These are phyloP conservation scores for Gossypium arboreum DNA, from an alignment of 345 rosid species.

Conservation along the genomic window DNA sequence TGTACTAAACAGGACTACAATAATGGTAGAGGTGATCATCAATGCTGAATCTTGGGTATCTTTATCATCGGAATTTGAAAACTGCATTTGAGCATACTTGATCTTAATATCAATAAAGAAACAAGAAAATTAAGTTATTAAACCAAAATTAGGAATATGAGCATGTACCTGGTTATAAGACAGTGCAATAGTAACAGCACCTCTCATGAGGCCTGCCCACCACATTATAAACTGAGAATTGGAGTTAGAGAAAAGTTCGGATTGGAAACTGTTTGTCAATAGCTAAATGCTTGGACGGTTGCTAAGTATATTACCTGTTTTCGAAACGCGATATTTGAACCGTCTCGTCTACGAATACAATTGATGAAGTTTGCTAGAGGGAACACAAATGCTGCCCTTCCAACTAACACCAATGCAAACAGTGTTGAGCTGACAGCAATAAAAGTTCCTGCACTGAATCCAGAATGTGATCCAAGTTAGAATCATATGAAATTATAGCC, in stretches of 20 bases:
- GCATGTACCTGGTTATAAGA: conserved; percentile 46
- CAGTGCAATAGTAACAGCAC: conserved; percentile 69
- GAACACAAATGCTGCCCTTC: conserved; percentile 64
- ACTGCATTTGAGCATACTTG: conserved; percentile 34
- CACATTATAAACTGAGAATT: conserved; percentile 58
- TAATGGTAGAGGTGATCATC: conserved; percentile 55
- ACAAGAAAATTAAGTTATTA: neutral
- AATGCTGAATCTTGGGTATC: conserved; percentile 31
- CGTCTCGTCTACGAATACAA: conserved; percentile 24
- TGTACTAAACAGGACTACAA: conserved; percentile 68
- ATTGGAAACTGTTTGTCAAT: neutral
- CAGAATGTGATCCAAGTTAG: conserved; percentile 19
- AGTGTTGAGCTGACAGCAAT: conserved; percentile 49
- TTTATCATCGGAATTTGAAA: conserved; percentile 18
- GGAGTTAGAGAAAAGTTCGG: conserved; percentile 14
- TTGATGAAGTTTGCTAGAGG: conserved; percentile 52
- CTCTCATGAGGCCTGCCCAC: conserved; percentile 87
- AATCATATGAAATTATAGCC: neutral
- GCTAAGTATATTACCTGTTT: conserved; percentile 39
- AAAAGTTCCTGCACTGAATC: conserved; percentile 42
- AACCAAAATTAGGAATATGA: neutral
- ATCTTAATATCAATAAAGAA: conserved; percentile 9
- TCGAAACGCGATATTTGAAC: conserved; percentile 38
- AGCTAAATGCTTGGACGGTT: neutral
- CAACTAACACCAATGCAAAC: conserved; percentile 46